phyloP scores from a whole-genome alignment of 2,329 filamentous ascomycete genomes.

The Diaporthe citri region DNA sequence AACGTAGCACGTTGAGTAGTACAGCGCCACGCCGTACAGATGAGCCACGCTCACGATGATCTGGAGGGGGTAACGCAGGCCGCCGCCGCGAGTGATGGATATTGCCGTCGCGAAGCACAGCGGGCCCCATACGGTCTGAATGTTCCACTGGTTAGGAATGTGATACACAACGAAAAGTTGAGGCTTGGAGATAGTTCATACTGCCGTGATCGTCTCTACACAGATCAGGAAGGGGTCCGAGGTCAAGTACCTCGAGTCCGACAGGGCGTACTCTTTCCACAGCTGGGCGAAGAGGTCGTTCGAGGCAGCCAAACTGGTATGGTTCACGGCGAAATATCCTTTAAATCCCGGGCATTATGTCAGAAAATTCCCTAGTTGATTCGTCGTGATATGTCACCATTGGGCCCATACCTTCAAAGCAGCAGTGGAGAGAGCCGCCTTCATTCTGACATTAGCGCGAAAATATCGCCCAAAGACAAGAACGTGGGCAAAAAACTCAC shows the following conservation, averaged over 20 bases:
- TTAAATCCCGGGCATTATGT: not conserved
- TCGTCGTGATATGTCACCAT: not conserved
- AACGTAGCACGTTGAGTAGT: slow-evolving; percentile 69
- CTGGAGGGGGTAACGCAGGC: slow-evolving; percentile 65
- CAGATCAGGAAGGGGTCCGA: slow-evolving; percentile 88
- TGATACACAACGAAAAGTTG: not conserved
- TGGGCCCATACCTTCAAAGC: slow-evolving; percentile 77
- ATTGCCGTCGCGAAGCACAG: slow-evolving; percentile 64
- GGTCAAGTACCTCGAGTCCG: slow-evolving; percentile 88
- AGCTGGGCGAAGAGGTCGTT: slow-evolving; percentile 85
- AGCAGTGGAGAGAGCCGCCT: slow-evolving; percentile 80
- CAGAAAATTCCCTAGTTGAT: not conserved
- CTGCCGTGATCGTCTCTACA: slow-evolving; percentile 85
- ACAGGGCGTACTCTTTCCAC: slow-evolving; percentile 93
- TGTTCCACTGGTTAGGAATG: not conserved
- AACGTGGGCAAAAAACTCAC: slow-evolving; percentile 52
- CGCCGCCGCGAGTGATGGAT: slow-evolving; percentile 58
- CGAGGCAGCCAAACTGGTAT: slow-evolving; percentile 72
- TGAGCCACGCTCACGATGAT: slow-evolving; percentile 65
- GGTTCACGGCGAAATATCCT: slow-evolving; percentile 83
- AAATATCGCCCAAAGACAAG: not conserved
- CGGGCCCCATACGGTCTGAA: slow-evolving; percentile 69
- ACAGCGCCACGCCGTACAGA: slow-evolving; percentile 72
- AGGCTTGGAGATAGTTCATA: slow-evolving; percentile 54
- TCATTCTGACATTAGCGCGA: slow-evolving; percentile 38